These are phyloP conservation scores for Podosphaera fusca DNA, from an alignment of 2,329 filamentous ascomycete species.

Conservation along the genomic window DNA sequence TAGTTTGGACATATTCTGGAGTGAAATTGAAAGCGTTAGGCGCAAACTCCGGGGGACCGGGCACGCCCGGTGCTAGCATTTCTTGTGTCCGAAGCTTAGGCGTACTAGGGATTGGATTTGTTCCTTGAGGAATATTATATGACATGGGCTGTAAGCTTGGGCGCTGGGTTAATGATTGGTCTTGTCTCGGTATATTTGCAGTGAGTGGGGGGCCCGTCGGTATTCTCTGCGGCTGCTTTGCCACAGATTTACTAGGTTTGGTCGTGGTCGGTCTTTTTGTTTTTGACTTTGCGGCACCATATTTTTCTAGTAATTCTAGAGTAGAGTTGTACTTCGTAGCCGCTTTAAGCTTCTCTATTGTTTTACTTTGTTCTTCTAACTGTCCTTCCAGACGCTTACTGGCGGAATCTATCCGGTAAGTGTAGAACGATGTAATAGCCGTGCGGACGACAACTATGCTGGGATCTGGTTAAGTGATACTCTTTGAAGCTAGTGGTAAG, in stretches of 20 bases:
- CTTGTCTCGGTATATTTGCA: constrained; percentile 32
- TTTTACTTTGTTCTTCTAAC: constrained; percentile 57
- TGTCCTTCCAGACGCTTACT: constrained; percentile 48
- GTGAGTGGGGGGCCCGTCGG: constrained; percentile 31
- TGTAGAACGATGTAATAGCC: constrained; percentile 46
- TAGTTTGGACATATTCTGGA: constrained; percentile 13
- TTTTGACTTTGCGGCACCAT: constrained; percentile 34
- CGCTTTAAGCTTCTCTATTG: constrained; percentile 82
- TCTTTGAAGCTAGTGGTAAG: not conserved
- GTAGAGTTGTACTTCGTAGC: constrained; percentile 95
- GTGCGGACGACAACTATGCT: constrained; percentile 64
- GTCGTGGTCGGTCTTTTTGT: constrained; percentile 11
- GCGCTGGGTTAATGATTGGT: constrained; percentile 9
- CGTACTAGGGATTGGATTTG: no score
- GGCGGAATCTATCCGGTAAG: constrained; percentile 52
- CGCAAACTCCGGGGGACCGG: constrained; percentile 34
- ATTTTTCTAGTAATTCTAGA: constrained; percentile 79
- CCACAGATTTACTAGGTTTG: constrained; percentile 8
- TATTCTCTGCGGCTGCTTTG: constrained; percentile 20
- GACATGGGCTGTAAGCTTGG: constrained; percentile 6
- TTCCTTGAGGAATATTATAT: not conserved
- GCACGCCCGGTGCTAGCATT: constrained; percentile 12
- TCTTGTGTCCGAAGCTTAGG: not conserved
- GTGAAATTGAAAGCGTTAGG: constrained; percentile 39
- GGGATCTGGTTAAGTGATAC: constrained; percentile 8